These are phyloP conservation scores for Kalmusia sp. DNA, from an alignment of 2,329 filamentous ascomycete genomes.

Conservation along the genomic window DNA sequence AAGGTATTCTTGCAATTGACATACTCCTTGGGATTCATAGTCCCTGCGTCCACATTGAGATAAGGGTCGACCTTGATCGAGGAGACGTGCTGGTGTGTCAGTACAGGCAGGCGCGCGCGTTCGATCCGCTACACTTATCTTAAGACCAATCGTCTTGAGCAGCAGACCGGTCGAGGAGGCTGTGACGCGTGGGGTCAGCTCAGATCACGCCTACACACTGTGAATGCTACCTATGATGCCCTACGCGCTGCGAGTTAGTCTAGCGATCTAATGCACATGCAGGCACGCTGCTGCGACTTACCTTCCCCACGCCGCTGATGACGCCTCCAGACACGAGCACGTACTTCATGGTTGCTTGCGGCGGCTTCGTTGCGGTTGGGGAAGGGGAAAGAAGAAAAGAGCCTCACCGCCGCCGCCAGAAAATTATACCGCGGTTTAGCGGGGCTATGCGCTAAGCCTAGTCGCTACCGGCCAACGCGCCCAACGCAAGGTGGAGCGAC, in stretches of 20 bases:
- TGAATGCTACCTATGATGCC: constrained; percentile 68
- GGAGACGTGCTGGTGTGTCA: constrained; percentile 61
- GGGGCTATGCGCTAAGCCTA: constrained; percentile 1
- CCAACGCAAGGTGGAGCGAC: no score
- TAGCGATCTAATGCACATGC: constrained; percentile 18
- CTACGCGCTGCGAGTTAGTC: constrained; percentile 46
- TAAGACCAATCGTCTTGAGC: constrained; percentile 80
- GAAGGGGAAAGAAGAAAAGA: constrained; percentile 52
- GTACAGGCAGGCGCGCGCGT: constrained; percentile 23
- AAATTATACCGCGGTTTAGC: constrained; percentile 26
- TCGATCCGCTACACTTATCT: constrained; percentile 62
- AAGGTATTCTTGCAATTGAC: constrained; percentile 18
- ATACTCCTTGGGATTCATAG: constrained; percentile 71
- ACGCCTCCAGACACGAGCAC: constrained; percentile 77
- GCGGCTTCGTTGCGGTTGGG: constrained; percentile 48
- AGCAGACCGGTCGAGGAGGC: constrained; percentile 76
- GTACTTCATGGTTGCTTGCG: constrained; percentile 74
- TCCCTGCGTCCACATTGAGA: constrained; percentile 78
- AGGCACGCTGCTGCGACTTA: constrained; percentile 48
- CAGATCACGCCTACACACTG: constrained; percentile 7
- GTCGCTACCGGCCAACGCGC: constrained; percentile 2
- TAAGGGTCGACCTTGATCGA: constrained; percentile 77
- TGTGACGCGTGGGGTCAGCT: constrained; percentile 47
- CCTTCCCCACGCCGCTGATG: constrained; percentile 50
- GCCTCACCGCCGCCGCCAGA: constrained; percentile 37